A percentile compares a stretch with the other conserved stretches of the same genome.
Conservation (phyloP, 2,329 filamentous ascomycete species). For the Tympanopsis confertula region DNA sequence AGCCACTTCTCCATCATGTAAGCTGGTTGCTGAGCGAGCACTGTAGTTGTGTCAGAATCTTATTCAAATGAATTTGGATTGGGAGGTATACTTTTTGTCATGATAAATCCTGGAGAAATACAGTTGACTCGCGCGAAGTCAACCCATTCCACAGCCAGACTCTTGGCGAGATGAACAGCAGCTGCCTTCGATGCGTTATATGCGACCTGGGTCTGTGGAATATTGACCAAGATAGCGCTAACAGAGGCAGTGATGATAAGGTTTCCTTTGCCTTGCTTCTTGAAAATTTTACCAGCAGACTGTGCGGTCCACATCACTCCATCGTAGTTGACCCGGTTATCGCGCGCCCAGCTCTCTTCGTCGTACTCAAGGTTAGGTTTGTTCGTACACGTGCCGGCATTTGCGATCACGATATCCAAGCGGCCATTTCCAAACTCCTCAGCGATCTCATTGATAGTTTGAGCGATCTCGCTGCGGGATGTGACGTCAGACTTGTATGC, state of each 20-base stretch:
- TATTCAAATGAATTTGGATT: not conserved
- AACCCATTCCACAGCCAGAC: conserved; percentile 1
- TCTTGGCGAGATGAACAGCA: not conserved
- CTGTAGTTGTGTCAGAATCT: not conserved
- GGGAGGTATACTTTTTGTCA: conserved; percentile 7
- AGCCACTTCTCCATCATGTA: conserved; percentile 7
- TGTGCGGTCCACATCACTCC: conserved; percentile 13
- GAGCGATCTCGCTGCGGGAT: conserved; percentile 1
- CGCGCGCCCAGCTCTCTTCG: conserved; percentile 11
- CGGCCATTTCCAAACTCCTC: conserved; percentile 9
- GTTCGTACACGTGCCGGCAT: conserved; percentile 13
- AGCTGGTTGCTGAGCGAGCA: conserved; percentile 7
- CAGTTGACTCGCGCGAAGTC: not conserved
- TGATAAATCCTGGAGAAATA: conserved; percentile 3
- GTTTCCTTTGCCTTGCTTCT: conserved; percentile 12
- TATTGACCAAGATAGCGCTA: conserved; percentile 9
- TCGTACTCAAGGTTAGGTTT: conserved; percentile 12
- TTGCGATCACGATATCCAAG: conserved; percentile 15
- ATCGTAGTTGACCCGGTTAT: conserved; percentile 14
- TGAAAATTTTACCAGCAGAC: conserved; percentile 11
- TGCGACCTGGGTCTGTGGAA: conserved; percentile 8
- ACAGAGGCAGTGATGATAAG: conserved; percentile 13
- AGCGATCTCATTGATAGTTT: conserved; percentile 7
- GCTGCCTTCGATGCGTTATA: not conserved
- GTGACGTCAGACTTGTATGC: not conserved